Evolutionary conservation across 2,329 filamentous ascomycete species (phyloP).

Genomic region (Botrytis tulipae): DNA sequence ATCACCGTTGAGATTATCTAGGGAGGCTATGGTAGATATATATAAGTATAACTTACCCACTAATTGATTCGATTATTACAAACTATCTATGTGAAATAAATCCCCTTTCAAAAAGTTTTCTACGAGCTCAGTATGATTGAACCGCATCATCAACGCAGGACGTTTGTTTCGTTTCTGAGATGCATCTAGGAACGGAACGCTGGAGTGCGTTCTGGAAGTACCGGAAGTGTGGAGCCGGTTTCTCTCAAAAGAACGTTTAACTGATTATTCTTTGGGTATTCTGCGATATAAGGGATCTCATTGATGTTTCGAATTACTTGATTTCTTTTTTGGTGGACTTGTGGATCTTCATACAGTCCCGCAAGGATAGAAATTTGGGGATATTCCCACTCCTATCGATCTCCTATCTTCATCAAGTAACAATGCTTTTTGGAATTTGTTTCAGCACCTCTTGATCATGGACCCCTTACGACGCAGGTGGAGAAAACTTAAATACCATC

Average conservation of each 20-base stretch:
- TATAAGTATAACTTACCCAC: no score
- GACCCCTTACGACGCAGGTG: background rate
- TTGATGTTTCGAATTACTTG: conserved; percentile 1
- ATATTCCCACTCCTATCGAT: background rate
- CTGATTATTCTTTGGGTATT: background rate
- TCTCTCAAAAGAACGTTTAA: background rate
- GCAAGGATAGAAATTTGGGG: background rate
- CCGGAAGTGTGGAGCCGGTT: conserved; percentile 6
- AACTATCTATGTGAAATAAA: no score
- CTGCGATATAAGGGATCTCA: background rate
- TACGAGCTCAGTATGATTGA: background rate
- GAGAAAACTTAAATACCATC: conserved; percentile 1
- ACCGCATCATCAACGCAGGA: background rate
- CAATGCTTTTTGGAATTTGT: background rate
- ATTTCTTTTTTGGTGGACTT: background rate
- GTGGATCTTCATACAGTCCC: background rate
- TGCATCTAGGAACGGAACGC: background rate
- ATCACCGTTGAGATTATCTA: background rate
- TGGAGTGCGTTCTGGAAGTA: background rate
- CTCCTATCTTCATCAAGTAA: background rate
- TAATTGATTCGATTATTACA: background rate
- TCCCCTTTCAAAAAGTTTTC: no score
- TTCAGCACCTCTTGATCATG: background rate
- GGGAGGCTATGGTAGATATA: background rate
- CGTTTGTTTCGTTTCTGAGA: background rate